Percentiles rank a stretch among this genome's conserved stretches.
Evolutionary conservation across 768 basidiomycete genomes (phyloP).

Genomic region (Pleurotus tuber-regium): DNA sequence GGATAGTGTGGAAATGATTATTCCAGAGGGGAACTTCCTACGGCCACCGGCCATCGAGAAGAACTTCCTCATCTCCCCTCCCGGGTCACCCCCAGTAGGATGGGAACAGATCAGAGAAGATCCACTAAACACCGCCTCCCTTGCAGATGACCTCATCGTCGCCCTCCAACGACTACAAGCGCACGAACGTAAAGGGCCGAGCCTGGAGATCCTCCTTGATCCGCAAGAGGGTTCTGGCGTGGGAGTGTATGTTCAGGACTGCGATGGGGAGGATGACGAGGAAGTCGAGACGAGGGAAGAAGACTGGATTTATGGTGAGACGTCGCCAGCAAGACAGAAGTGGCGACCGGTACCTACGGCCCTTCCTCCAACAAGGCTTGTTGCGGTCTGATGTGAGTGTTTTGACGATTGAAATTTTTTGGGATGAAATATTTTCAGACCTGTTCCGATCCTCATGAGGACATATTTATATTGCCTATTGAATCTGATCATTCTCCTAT

Average conservation of each 20-base stretch:
- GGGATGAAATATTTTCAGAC: slow-evolving; percentile 74
- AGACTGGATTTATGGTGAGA: slow-evolving; percentile 66
- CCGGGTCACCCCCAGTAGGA: slow-evolving; percentile 94
- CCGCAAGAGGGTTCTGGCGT: slow-evolving; percentile 71
- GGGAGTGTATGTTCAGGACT: slow-evolving; percentile 77
- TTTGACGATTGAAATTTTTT: slow-evolving; percentile 11
- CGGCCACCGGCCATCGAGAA: slow-evolving; percentile 80
- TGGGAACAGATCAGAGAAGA: slow-evolving; percentile 94
- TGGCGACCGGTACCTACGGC: slow-evolving; percentile 55
- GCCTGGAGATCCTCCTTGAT: slow-evolving; percentile 60
- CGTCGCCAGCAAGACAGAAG: slow-evolving; percentile 47
- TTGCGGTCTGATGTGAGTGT: slow-evolving; percentile 20
- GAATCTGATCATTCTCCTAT: slow-evolving; percentile 31
- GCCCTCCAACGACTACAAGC: slow-evolving; percentile 74
- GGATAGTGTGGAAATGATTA: slow-evolving; percentile 18
- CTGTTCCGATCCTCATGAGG: slow-evolving; percentile 70
- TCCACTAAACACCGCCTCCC: slow-evolving; percentile 78
- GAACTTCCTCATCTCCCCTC: slow-evolving; percentile 97
- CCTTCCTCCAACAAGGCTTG: slow-evolving; percentile 48
- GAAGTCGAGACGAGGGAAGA: slow-evolving; percentile 39
- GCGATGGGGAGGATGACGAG: slow-evolving; percentile 39
- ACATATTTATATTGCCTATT: slow-evolving; percentile 66
- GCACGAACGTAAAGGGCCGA: slow-evolving; percentile 35
- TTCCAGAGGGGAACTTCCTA: slow-evolving; percentile 55
- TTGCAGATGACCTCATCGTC: slow-evolving; percentile 84